These are phyloP conservation scores for Kodamaea restingae DNA, from an alignment of 805 yeast genomes.

Conservation along the genomic window DNA sequence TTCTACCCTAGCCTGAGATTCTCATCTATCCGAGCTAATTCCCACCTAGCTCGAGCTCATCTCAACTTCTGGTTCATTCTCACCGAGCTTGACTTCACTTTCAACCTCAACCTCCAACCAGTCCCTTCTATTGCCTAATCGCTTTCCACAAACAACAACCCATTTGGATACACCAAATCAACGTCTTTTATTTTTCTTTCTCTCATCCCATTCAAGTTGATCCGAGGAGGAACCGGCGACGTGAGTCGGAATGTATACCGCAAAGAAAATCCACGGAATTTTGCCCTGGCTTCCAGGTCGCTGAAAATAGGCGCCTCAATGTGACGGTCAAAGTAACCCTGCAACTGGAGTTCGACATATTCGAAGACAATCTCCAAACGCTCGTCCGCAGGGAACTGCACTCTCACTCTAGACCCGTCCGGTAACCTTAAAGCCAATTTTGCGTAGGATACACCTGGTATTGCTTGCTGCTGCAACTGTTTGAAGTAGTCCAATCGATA, in stretches of 20 bases:
- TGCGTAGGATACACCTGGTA: conserved; percentile 31
- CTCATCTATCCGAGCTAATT: no score
- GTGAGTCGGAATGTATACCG: conserved; percentile 28
- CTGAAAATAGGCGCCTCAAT: conserved; percentile 16
- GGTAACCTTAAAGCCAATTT: conserved; percentile 68
- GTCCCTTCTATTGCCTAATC: no score
- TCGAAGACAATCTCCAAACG: conserved; percentile 30
- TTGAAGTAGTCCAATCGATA: conserved; percentile 26
- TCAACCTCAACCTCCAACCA: no score
- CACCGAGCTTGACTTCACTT: no score
- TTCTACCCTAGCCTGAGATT: no score
- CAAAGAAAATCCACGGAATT: conserved; percentile 23
- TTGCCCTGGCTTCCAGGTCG: conserved; percentile 19
- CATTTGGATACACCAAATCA: conserved; percentile 44
- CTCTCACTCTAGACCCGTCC: conserved; percentile 53
- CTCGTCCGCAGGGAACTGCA: conserved; percentile 28
- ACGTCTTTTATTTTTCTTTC: conserved; percentile 54
- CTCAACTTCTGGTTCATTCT: no score
- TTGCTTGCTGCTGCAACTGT: conserved; percentile 17
- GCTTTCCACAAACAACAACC: conserved; percentile 53
- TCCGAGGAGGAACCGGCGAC: conserved; percentile 39
- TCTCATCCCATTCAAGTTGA: conserved; percentile 31
- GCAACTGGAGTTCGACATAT: conserved; percentile 34
- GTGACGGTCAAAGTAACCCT: conserved; percentile 35
- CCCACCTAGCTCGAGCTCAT: no score